phyloP scores from a whole-genome alignment of 2,329 filamentous ascomycete species.

The Botryotinia convoluta region DNA sequence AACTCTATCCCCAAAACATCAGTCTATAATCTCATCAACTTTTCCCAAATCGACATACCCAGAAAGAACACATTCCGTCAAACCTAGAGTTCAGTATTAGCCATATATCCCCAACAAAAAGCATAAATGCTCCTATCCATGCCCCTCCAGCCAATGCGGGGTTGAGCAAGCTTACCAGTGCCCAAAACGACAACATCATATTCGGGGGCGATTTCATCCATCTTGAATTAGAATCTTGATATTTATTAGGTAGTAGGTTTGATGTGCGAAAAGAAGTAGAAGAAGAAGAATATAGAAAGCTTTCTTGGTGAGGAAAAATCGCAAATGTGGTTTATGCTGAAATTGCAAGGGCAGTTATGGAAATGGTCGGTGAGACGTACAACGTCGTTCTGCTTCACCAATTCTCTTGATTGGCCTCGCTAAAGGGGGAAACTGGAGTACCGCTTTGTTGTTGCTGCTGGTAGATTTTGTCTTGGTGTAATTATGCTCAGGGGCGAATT shows the following conservation, averaged over 20 bases:
- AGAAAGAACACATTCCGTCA: conserved; percentile 98
- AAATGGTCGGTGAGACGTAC: conserved; percentile 30
- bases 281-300: conserved; percentile 14
- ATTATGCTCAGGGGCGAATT: conserved; percentile 21
- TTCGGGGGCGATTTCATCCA: conserved; percentile 98
- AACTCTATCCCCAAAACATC: conserved; percentile 55
- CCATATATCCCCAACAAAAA: not conserved
- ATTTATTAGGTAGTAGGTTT: conserved; percentile 4
- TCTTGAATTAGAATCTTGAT: conserved; percentile 46
- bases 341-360: conserved; percentile 18
- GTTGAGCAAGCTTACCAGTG: conserved; percentile 67
- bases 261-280: conserved; percentile 11
- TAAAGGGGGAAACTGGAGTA: conserved; percentile 25
- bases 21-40: not conserved
- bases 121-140: conserved; percentile 22
- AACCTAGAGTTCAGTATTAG: conserved; percentile 53
- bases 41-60: conserved; percentile 58
- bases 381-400: conserved; percentile 18
- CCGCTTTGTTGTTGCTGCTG: conserved; percentile 32
- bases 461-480: conserved; percentile 22
- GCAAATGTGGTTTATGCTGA: conserved; percentile 19
- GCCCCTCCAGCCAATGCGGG: conserved; percentile 39
- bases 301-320: conserved; percentile 21
- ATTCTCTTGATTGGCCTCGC: conserved; percentile 34
- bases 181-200: conserved; percentile 99